Percentiles rank a stretch among this genome's conserved stretches.
These are phyloP conservation scores for Acrocalymma vagum DNA, from an alignment of 2,329 filamentous ascomycete genomes.

Conservation along the genomic window DNA sequence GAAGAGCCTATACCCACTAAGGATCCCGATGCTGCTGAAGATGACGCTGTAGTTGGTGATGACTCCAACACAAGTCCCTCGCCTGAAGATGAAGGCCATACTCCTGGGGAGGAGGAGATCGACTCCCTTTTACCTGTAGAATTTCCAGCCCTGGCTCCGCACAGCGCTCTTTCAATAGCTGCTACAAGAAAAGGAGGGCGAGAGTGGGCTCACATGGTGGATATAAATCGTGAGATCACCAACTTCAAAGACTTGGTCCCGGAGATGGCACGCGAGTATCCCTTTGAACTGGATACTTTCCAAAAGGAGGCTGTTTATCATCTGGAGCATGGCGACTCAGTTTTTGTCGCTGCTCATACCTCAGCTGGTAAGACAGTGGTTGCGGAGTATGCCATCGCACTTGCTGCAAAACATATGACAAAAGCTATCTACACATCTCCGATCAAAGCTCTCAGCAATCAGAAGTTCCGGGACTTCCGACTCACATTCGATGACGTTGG, in stretches of 20 bases:
- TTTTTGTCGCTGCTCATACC: constrained; percentile 97
- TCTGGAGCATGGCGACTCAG: constrained; percentile 93
- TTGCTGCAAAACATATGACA: constrained; percentile 98
- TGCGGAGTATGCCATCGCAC: constrained; percentile 94
- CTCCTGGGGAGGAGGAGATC: constrained; percentile 68
- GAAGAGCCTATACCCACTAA: constrained; percentile 52
- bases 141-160: constrained; percentile 89
- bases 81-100: constrained; percentile 56
- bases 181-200: constrained; percentile 77
- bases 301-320: constrained; percentile 99
- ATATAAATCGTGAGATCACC: constrained; percentile 90
- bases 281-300: constrained; percentile 96
- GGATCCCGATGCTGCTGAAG: constrained; percentile 29
- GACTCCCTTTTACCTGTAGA: constrained; percentile 90
- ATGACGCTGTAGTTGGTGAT: constrained; percentile 33
- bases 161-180: constrained; percentile 76
- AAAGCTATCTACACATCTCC: constrained; percentile 99
- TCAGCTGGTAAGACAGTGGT: constrained; percentile 98
- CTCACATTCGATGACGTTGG: constrained; percentile 93
- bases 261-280: constrained; percentile 95
- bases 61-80: constrained; percentile 34
- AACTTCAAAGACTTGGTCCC: constrained; percentile 95
- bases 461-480: constrained; percentile 97
- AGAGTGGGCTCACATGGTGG: constrained; percentile 99
- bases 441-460: constrained; percentile 97